A percentile compares a stretch with the other conserved stretches of the same genome.
phyloP scores from a whole-genome alignment of 352 stramenopile species.

The Globisporangium paddicum region DNA sequence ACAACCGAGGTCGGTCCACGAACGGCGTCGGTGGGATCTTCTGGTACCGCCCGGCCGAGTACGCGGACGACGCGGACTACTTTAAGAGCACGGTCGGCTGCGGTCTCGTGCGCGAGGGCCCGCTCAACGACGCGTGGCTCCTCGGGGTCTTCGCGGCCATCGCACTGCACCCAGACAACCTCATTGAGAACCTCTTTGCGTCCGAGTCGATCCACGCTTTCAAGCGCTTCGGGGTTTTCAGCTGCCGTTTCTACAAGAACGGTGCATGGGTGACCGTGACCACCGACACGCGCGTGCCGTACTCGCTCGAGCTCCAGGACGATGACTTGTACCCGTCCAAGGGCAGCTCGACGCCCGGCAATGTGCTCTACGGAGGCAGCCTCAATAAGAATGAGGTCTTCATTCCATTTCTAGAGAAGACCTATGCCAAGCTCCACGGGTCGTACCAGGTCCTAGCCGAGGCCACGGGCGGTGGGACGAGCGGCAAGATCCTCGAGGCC shows the following conservation, averaged over 20 bases:
- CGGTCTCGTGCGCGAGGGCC: conserved; percentile 48
- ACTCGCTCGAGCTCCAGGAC: conserved; percentile 36
- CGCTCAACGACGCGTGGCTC: conserved; percentile 82
- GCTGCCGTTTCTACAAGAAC: conserved; percentile 92
- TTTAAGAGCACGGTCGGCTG: conserved; percentile 72
- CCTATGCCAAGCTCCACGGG: conserved; percentile 87
- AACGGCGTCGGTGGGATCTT: conserved; percentile 21
- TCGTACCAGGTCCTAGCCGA: conserved; percentile 57
- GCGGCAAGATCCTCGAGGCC: conserved; percentile 71
- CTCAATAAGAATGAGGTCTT: conserved; percentile 85
- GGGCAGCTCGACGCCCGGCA: conserved; percentile 28
- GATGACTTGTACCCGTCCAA: conserved; percentile 27
- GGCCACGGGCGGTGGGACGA: conserved; percentile 32
- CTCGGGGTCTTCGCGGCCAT: conserved; percentile 82
- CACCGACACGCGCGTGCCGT: conserved; percentile 84
- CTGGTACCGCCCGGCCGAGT: conserved; percentile 75
- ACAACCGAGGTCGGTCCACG: not conserved
- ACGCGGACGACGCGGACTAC: conserved; percentile 75
- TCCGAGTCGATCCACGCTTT: conserved; percentile 76
- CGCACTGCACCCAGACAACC: conserved; percentile 68
- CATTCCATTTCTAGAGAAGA: conserved; percentile 85
- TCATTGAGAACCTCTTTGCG: conserved; percentile 91
- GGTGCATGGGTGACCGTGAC: conserved; percentile 85
- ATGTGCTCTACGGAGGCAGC: conserved; percentile 66
- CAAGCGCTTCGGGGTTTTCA: conserved; percentile 86